phyloP scores from a whole-genome alignment of 2,329 filamentous ascomycete genomes.

The Epichloe sibirici region DNA sequence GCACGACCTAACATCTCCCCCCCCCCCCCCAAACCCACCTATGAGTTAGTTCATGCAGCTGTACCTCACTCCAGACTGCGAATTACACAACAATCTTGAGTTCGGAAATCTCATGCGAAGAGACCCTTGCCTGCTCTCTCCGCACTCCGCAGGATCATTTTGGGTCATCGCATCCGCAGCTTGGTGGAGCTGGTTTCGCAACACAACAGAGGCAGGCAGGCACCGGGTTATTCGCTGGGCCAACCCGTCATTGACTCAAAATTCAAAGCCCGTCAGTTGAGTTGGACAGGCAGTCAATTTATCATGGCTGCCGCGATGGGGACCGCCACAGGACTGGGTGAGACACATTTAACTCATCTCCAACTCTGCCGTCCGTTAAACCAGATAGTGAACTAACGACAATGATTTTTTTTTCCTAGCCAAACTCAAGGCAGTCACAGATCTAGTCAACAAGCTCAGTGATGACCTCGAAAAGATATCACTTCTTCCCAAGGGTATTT shows the following conservation, averaged over 20 bases:
- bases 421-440: slow-evolving; percentile 57
- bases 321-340: slow-evolving; percentile 30
- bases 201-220: background rate
- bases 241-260: background rate
- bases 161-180: background rate
- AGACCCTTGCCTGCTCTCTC: background rate
- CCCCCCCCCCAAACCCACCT: too few relatives aligned
- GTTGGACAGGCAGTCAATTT: slow-evolving; percentile 2
- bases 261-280: background rate
- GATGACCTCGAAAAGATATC: slow-evolving; percentile 48
- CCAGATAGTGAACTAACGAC: slow-evolving; percentile 7
- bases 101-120: background rate
- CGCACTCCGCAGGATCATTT: background rate
- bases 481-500: slow-evolving; percentile 48
- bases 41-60: too few relatives aligned
- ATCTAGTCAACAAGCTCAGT: slow-evolving; percentile 48
- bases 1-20: too few relatives aligned
- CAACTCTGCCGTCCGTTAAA: slow-evolving; percentile 5
- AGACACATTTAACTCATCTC: slow-evolving; percentile 11
- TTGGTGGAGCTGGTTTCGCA: background rate
- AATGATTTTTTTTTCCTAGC: slow-evolving; percentile 25
- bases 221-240: background rate
- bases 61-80: too few relatives aligned
- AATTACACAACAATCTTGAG: too few relatives aligned
- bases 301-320: slow-evolving; percentile 16